Percentiles rank a stretch among this genome's conserved stretches.
These are phyloP conservation scores for Diaporthe batatas DNA, from an alignment of 2,329 filamentous ascomycete species.

Conservation along the genomic window DNA sequence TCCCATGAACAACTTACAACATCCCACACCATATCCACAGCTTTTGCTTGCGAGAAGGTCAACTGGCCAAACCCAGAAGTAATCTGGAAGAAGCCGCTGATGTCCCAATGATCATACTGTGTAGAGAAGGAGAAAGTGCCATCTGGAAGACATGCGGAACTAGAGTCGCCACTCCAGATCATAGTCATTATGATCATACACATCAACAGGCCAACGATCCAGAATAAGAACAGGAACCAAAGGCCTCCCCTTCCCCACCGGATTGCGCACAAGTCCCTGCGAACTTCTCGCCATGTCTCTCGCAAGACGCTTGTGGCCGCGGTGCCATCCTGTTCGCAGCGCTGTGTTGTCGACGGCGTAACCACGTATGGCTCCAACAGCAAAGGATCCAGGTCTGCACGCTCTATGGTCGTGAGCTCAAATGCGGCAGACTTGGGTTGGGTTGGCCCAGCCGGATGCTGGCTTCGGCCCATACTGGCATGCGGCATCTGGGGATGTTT, in stretches of 20 bases:
- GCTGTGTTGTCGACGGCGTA: not conserved
- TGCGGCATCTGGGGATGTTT: not conserved
- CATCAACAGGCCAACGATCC: not conserved
- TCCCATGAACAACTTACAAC: not conserved
- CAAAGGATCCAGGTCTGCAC: constrained; percentile 6
- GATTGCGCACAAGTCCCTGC: not conserved
- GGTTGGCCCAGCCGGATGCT: not conserved
- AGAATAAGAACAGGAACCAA: not conserved
- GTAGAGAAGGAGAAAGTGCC: not conserved
- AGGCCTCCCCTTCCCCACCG: not conserved
- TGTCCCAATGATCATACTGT: not conserved
- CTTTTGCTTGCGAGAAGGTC: constrained; percentile 14
- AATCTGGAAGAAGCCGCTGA: constrained; percentile 6
- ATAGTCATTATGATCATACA: not conserved
- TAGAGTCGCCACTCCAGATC: not conserved
- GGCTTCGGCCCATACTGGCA: not conserved
- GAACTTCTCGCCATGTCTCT: not conserved
- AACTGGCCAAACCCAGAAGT: constrained; percentile 1
- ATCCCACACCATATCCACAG: constrained; percentile 13
- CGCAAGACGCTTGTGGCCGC: not conserved
- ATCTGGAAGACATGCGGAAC: constrained; percentile 12
- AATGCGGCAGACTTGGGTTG: constrained; percentile 9
- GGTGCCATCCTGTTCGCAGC: not conserved
- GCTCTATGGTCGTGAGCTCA: not conserved
- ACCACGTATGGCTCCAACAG: not conserved